These are phyloP conservation scores for Breynia disticha DNA, from an alignment of 441 rosid species.

Conservation along the genomic window DNA sequence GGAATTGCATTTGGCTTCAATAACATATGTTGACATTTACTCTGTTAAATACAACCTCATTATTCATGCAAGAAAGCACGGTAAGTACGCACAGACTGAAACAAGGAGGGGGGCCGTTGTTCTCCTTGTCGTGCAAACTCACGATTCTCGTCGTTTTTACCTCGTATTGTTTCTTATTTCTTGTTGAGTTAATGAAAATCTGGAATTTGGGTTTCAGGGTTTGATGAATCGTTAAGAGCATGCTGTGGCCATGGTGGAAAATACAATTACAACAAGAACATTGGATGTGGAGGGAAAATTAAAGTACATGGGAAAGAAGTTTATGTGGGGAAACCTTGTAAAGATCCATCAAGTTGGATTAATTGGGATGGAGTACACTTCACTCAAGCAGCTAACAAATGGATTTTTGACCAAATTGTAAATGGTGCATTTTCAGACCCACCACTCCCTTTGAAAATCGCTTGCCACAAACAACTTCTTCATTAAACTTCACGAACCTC, in stretches of 20 bases:
- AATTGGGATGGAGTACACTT: slow-evolving; percentile 83
- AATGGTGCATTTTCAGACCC: slow-evolving; percentile 41
- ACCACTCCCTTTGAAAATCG: slow-evolving; percentile 29
- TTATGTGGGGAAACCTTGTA: slow-evolving; percentile 40
- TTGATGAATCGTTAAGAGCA: slow-evolving; percentile 40
- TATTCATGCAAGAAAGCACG: slow-evolving; percentile 27
- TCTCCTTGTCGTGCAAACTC: no score
- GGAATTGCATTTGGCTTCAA: slow-evolving; percentile 31
- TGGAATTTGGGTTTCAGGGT: slow-evolving; percentile 26
- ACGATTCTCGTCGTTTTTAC: neutral
- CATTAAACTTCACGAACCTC: neutral
- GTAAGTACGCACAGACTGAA: slow-evolving; percentile 21
- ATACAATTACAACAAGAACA: slow-evolving; percentile 45
- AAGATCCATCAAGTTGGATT: slow-evolving; percentile 40
- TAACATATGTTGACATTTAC: slow-evolving; percentile 60
- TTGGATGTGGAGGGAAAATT: slow-evolving; percentile 49
- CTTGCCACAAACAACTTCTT: slow-evolving; percentile 25
- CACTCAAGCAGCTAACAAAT: slow-evolving; percentile 59
- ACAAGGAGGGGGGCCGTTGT: no score
- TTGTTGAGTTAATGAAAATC: neutral
- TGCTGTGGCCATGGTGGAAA: slow-evolving; percentile 94
- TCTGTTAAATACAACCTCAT: slow-evolving; percentile 36
- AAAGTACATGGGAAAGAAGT: slow-evolving; percentile 35
- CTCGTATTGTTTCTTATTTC: neutral
- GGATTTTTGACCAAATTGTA: slow-evolving; percentile 39